Evolutionary conservation across 441 rosid genomes (phyloP), one percentile per base, ranked within the genome.

Genomic region (Corymbia calophylla): DNA sequence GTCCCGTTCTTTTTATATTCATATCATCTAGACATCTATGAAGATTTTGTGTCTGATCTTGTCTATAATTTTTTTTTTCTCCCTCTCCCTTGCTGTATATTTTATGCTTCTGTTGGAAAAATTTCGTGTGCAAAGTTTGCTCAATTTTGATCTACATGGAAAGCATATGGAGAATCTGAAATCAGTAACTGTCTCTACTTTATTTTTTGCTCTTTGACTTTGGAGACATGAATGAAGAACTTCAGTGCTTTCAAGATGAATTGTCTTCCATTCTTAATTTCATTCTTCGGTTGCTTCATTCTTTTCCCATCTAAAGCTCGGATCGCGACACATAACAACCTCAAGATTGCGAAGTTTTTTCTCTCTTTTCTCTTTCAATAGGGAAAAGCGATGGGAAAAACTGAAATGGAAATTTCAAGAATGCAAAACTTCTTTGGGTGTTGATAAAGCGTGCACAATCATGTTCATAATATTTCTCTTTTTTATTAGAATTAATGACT

Each of bases 1-100:
- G 62, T 91, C 93, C 92, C 93, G 91, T 87, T 55, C 64, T 53
- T 88, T 48, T 86, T 88, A 73, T 77, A 23, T 44, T 44, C 84
- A 7, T 77, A 47, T 44, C 17, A 23, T 77, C 84, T 77, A 23
- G 17, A 15, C 51, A 77, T 77, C 51, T 13, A 44, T 23, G 51
- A 44, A 77, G 84, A 12, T 77, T 70, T 70, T 44, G 18, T 77
- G 84, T 23, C 51, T 2, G n/a, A 23, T 77, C 84, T 23, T 77
- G 51, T 77, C n/a, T 77, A 23, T 77, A 66, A 16, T 8, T 66
- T 4, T 31, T 32, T 31, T 66, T 29, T 64, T 64, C 70, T n/a
- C 31, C 70, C 77, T 66, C 77, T 17, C 44, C 23, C 84, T 39
- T 77, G 51, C 18, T 44, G 47, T 14, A 44, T 77, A 44, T 39